A percentile compares a stretch with the other conserved stretches of the same genome.
These are phyloP conservation scores for Lithospermum erythrorhizon DNA, from an alignment of 257 asterid genomes.

Conservation along the genomic window DNA sequence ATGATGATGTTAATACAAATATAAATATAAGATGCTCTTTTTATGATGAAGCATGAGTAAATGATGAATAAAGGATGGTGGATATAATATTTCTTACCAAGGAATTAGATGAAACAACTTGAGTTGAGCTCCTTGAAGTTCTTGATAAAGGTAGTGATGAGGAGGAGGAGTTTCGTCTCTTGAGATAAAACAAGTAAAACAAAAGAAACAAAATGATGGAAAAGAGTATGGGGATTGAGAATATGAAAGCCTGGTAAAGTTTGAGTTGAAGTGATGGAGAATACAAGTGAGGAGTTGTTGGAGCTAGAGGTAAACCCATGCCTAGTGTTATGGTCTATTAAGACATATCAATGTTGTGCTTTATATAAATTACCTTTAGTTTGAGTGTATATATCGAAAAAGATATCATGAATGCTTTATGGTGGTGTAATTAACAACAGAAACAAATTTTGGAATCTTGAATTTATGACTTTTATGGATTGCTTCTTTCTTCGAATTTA, in stretches of 20 bases:
- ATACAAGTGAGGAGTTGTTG: constrained; percentile 46
- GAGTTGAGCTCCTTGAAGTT: constrained; percentile 23
- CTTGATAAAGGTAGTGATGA: constrained; percentile 16
- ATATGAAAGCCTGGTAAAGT: constrained; percentile 75
- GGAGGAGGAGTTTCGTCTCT: constrained; percentile 34
- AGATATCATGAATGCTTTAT: background rate
- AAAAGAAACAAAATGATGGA: constrained; percentile 62
- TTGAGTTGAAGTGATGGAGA: constrained; percentile 59
- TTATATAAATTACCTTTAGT: background rate
- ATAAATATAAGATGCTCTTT: too few species aligned
- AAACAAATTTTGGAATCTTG: too few species aligned
- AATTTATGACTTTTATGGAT: too few species aligned
- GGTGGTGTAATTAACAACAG: too few species aligned
- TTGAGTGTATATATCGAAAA: background rate
- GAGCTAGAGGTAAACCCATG: constrained; percentile 34
- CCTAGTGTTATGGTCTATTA: background rate
- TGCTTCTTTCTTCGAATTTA: too few species aligned
- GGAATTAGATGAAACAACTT: constrained; percentile 2
- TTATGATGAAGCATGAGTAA: background rate
- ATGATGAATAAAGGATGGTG: background rate
- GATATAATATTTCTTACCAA: constrained; percentile 19
- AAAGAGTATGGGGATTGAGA: constrained; percentile 76
- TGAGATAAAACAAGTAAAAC: constrained; percentile 77
- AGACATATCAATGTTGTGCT: background rate
- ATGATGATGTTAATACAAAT: too few species aligned